A percentile compares a stretch with the other conserved stretches of the same genome.
phyloP scores from a whole-genome alignment of 495 filamentous ascomycete species.

The Lindgomyces ingoldianus region DNA sequence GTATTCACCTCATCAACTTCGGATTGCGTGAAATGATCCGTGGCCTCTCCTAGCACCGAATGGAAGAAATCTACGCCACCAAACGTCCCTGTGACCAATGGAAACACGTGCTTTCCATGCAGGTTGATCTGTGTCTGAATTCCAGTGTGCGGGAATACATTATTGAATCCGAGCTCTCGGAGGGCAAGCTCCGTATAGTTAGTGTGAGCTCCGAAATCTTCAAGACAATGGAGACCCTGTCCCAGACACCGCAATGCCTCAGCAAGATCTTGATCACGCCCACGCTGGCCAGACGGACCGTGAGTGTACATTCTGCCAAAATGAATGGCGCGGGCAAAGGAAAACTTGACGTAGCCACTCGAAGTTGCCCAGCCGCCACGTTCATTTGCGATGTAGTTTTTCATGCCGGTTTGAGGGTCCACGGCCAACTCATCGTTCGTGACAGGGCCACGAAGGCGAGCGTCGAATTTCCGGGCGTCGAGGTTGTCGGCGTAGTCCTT shows the following conservation, averaged over 20 bases:
- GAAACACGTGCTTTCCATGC: slow-evolving; percentile 73
- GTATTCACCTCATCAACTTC: slow-evolving; percentile 88
- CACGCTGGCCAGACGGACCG: slow-evolving; percentile 60
- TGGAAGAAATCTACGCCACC: slow-evolving; percentile 96
- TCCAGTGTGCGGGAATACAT: slow-evolving; percentile 88
- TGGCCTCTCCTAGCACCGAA: slow-evolving; percentile 93
- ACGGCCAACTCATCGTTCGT: slow-evolving; percentile 74
- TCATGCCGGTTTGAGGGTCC: slow-evolving; percentile 87
- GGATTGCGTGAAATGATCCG: slow-evolving; percentile 91
- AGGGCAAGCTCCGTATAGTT: slow-evolving; percentile 91
- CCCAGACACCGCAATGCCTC: slow-evolving; percentile 88
- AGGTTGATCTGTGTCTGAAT: slow-evolving; percentile 69
- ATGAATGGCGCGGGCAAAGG: slow-evolving; percentile 81
- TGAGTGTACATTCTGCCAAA: slow-evolving; percentile 83
- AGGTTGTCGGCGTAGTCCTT: slow-evolving; percentile 86
- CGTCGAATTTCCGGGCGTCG: slow-evolving; percentile 83
- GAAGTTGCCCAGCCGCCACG: slow-evolving; percentile 81
- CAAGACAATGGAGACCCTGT: slow-evolving; percentile 88
- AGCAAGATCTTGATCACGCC: slow-evolving; percentile 81
- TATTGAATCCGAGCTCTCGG: slow-evolving; percentile 76
- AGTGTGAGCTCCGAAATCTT: slow-evolving; percentile 94
- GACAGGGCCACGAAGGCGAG: slow-evolving; percentile 78
- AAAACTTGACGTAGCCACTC: slow-evolving; percentile 83
- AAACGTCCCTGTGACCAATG: slow-evolving; percentile 89
- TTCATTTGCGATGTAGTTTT: slow-evolving; percentile 98